These are phyloP conservation scores for Citrullus colocynthis DNA, from an alignment of 306 rosid species.

Conservation along the genomic window DNA sequence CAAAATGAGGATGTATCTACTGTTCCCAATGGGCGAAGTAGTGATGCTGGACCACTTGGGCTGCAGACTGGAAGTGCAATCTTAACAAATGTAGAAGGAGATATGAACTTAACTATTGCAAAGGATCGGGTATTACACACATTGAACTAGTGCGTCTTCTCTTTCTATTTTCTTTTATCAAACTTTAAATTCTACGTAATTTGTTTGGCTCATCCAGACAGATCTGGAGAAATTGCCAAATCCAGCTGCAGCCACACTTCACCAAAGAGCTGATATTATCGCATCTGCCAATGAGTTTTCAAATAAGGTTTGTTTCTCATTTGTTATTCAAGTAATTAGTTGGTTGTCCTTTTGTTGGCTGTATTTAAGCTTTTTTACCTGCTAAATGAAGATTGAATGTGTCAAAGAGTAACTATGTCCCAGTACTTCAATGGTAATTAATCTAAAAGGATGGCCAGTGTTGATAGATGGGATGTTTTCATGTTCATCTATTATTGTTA, in stretches of 20 bases:
- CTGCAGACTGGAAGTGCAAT: conserved; percentile 24
- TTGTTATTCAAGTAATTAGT: background rate
- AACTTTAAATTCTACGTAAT: background rate
- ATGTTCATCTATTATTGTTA: background rate
- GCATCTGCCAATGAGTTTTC: conserved; percentile 15
- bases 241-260: conserved; percentile 15
- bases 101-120: conserved; percentile 20
- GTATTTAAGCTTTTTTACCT: background rate
- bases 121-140: conserved; percentile 43
- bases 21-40: conserved; percentile 23
- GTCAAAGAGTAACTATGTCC: background rate
- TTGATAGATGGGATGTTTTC: background rate
- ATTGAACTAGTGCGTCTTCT: background rate
- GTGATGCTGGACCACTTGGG: conserved; percentile 25
- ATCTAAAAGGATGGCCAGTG: background rate
- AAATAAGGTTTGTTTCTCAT: conserved; percentile 23
- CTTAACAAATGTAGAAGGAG: conserved; percentile 30
- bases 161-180: background rate
- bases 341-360: background rate
- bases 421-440: background rate
- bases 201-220: conserved; percentile 18
- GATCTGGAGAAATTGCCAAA: conserved; percentile 20
- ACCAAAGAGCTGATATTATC: conserved; percentile 20
- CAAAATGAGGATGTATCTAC: conserved; percentile 27
- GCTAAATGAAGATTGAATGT: background rate